These are phyloP conservation scores for Cenchrus purpureus DNA, from an alignment of 176 grass and related monocot species.

Conservation along the genomic window DNA sequence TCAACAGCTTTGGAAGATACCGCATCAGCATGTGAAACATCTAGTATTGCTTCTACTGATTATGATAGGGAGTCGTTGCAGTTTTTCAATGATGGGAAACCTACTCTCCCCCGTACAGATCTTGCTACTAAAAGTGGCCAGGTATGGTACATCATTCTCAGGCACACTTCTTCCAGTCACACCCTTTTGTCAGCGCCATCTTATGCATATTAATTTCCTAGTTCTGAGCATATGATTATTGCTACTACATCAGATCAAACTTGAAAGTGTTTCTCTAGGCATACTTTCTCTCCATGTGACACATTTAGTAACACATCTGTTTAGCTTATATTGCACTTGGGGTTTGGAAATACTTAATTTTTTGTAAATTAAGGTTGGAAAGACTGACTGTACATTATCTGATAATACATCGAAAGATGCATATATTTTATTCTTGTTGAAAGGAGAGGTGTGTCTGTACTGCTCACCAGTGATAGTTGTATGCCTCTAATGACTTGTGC, in stretches of 20 bases:
- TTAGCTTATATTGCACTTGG: slow-evolving; percentile 28
- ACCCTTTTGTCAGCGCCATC: slow-evolving; percentile 33
- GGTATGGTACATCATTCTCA: slow-evolving; percentile 48
- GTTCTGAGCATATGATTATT: slow-evolving; percentile 16
- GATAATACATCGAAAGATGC: slow-evolving; percentile 29
- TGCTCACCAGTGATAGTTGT: background rate
- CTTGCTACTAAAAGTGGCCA: slow-evolving; percentile 39
- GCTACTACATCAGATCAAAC: background rate
- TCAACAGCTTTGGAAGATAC: slow-evolving; percentile 47
- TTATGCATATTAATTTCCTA: slow-evolving; percentile 37
- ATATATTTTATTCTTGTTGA: background rate
- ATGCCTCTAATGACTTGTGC: background rate
- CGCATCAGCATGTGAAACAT: slow-evolving; percentile 52
- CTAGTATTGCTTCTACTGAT: slow-evolving; percentile 53
- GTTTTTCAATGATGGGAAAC: slow-evolving; percentile 59
- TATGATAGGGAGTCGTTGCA: slow-evolving; percentile 53
- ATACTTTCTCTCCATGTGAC: background rate
- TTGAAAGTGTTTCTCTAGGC: slow-evolving; percentile 13
- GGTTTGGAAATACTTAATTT: background rate
- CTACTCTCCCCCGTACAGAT: background rate
- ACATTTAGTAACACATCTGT: background rate
- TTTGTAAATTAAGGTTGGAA: slow-evolving; percentile 9
- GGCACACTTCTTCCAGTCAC: slow-evolving; percentile 21
- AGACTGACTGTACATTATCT: background rate
- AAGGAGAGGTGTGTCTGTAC: background rate